Percentiles rank a stretch among this genome's conserved stretches.
Evolutionary conservation across 108 stramenopile species (phyloP).

Genomic region (Poteriospumella lacustris): DNA sequence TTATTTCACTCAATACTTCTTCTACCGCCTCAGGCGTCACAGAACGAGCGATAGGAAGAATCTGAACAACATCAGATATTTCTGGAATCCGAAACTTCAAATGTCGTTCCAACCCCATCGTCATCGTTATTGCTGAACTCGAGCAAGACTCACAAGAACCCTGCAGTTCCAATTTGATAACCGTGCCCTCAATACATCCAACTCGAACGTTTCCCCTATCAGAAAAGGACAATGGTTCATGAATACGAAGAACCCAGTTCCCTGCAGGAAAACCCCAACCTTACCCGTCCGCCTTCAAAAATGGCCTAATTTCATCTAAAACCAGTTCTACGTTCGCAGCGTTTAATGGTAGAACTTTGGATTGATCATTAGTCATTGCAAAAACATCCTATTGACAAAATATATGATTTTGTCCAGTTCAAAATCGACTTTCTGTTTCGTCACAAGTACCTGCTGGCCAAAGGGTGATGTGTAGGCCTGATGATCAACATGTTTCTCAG

Average conservation of each 20-base stretch:
- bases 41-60: constrained; percentile 79
- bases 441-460: no score
- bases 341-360: no score
- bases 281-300: constrained; percentile 53
- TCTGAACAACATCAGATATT: constrained; percentile 89
- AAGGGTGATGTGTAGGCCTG: no score
- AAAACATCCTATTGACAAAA: no score
- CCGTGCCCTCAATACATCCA: constrained; percentile 87
- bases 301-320: constrained; percentile 87
- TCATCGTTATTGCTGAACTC: constrained; percentile 88
- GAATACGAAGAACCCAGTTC: neutral
- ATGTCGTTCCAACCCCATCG: constrained; percentile 91
- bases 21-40: constrained; percentile 46
- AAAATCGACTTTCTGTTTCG: no score
- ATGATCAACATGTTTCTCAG: no score
- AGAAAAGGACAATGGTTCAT: constrained; percentile 59
- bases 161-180: constrained; percentile 83
- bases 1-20: constrained; percentile 78
- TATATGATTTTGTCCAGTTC: no score
- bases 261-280: neutral
- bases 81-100: constrained; percentile 84
- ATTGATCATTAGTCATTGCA: no score
- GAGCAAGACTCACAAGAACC: constrained; percentile 96
- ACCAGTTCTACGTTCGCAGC: constrained; percentile 91
- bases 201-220: constrained; percentile 90